Base-by-base conservation (phyloP, 1,284 basidiomycete species). In the Prillingera fragicola region DNA sequence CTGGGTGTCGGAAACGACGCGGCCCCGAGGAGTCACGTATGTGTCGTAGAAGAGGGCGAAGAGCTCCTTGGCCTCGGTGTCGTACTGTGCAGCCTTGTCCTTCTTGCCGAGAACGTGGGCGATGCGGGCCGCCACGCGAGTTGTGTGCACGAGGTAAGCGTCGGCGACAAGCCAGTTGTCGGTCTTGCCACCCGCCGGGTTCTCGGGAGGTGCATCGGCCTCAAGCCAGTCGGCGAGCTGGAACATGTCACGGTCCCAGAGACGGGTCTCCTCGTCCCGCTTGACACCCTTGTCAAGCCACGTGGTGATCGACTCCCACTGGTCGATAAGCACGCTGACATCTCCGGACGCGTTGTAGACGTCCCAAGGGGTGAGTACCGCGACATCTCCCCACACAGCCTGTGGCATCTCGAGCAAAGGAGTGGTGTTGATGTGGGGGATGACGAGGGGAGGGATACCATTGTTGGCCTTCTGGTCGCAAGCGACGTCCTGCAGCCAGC, bases 81-180 rank as follows among this genome's bases (percentile, higher is more conserved):
- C 25, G 34, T 50, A 54, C 5, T 27, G 33, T 18, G 43, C 21
- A 1, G 53, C 48, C 6, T 51, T 43, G 12, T 29, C 33, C 8
- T 21, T 8, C 14, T 50, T 18, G n/a, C 50, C 53, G 3, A 59
- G 33, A 1, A 44, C 14, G 10, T 33, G 17, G 25, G 50, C 50
- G 29, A 64, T 46, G 12, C 42, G 31, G n/a, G 44, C 38, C 4
- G 50, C 45, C 2, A 44, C 39, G 10, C 43, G 21, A 7, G 58
- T 62, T 13, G 52, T 49, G 33, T 58, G 52, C 13, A 64, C 44
- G 12, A 64, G 47, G 36, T 54, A 64, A 5, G 60, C 62, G 46
- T 64, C 52, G 19, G 62, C 59, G 29, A 50, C 48, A 14, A 48
- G 34, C 15, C 39, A 25, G 24, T 34, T 50, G 33, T 56, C 55